These are phyloP conservation scores for Penicillium lagena DNA, from an alignment of 495 filamentous ascomycete genomes.

Conservation along the genomic window DNA sequence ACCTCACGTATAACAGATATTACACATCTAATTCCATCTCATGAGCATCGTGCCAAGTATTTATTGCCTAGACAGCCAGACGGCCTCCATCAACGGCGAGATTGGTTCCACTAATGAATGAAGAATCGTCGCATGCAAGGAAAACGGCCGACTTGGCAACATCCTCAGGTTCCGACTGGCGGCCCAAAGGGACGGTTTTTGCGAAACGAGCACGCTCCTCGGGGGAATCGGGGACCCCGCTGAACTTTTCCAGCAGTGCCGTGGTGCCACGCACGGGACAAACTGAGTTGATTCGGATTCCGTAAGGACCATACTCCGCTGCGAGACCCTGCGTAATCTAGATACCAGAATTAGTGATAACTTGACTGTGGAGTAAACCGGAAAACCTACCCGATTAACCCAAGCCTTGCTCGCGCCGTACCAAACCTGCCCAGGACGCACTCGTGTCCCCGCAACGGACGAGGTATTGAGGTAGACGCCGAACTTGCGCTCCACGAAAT, in stretches of 20 bases:
- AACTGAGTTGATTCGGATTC: conserved; percentile 53
- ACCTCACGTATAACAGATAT: too few relatives aligned
- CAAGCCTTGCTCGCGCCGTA: conserved; percentile 57
- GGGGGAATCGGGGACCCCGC: conserved; percentile 50
- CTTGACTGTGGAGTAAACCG: background rate
- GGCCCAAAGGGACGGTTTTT: conserved; percentile 44
- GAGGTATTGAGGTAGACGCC: conserved; percentile 54
- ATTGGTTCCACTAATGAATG: too few relatives aligned
- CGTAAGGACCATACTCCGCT: conserved; percentile 50
- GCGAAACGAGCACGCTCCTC: conserved; percentile 56
- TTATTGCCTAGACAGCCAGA: too few relatives aligned
- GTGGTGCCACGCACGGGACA: conserved; percentile 49
- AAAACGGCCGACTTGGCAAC: too few relatives aligned
- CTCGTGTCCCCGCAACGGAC: conserved; percentile 48
- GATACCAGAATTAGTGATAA: background rate
- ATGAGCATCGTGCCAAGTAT: too few relatives aligned
- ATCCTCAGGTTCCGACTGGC: too few relatives aligned
- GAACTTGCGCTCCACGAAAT: conserved; percentile 35
- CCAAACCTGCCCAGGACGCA: conserved; percentile 52
- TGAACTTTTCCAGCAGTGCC: conserved; percentile 50
- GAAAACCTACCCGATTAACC: conserved; percentile 36
- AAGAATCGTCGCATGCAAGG: too few relatives aligned
- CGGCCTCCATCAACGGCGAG: too few relatives aligned
- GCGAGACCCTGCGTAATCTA: conserved; percentile 50
- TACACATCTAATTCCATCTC: too few relatives aligned